Base-by-base conservation (phyloP, 148 eudicot genomes). In the Rhododendron mucronatum region DNA sequence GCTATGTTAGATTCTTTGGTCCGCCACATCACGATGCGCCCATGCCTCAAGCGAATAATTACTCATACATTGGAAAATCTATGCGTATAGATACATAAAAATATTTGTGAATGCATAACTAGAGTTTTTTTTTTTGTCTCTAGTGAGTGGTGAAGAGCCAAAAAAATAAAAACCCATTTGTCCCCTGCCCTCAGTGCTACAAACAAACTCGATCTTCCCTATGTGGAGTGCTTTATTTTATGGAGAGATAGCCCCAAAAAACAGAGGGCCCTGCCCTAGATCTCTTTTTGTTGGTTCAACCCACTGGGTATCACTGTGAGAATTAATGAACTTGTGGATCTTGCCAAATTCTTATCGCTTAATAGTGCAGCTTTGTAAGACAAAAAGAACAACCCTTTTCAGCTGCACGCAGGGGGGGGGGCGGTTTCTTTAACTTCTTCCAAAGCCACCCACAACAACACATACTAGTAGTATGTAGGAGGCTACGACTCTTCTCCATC, bases 391-490 rank as follows among this genome's bases (percentile, higher is more conserved):
- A 63, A 84, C 89, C 85, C 86, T 88, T 89, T 83, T 86, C 85
- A 71, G 88, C 28, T 6, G 21, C 74, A 45, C 33, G 63, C 65
- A 59, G 65, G 65, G 65, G 65, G 65, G 12, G 12, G 10, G 1
- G 18, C n/a, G 16, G 87, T 2, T 35, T 30, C 84, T 89, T 86
- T 88, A 88, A 91, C 87, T 82, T 86, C 51, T 80, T 80, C 90
- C 87, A 85, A 81, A 90, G 85, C 79, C 71, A 78, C 45, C 48
- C 86, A 90, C 85, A 84, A 86, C 73, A 88, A 88, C 90, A 84
- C 30, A 85, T 3, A 44, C 3, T 37, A 9, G 85, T 37, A 37
- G 39, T 37, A 37, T 85, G 57, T 80, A 59, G 20, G 57, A 53
- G 57, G 57, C 57, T n/a, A 69, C 37, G 37, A 30, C 30, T 30